These are phyloP conservation scores for Cytospora mali DNA, from an alignment of 2,329 filamentous ascomycete species.

Conservation along the genomic window DNA sequence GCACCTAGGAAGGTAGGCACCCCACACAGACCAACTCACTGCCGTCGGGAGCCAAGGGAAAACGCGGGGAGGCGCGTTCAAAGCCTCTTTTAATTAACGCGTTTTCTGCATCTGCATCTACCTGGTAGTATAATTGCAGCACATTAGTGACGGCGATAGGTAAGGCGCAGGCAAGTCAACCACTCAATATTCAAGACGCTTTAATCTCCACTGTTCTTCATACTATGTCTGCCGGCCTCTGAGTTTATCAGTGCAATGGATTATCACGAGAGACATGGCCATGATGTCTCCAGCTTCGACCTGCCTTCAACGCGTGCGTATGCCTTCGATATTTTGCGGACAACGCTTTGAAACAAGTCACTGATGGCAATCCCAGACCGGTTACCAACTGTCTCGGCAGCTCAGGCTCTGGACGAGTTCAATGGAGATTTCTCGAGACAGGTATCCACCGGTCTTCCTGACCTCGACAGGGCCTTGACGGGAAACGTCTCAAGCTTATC, in stretches of 20 bases:
- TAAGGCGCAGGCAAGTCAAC: neutral
- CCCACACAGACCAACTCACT: slow-evolving; percentile 5
- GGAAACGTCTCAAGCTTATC: slow-evolving; percentile 31
- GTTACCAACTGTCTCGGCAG: slow-evolving; percentile 75
- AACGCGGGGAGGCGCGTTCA: slow-evolving; percentile 20
- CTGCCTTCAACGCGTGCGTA: slow-evolving; percentile 54
- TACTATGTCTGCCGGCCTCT: neutral
- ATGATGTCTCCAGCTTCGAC: slow-evolving; percentile 64
- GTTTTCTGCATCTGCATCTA: no score
- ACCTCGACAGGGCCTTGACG: slow-evolving; percentile 54
- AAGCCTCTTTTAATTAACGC: slow-evolving; percentile 1
- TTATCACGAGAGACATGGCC: slow-evolving; percentile 61
- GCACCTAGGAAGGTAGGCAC: slow-evolving; percentile 3
- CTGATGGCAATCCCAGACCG: slow-evolving; percentile 57
- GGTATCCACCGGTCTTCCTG: slow-evolving; percentile 58
- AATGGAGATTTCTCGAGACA: slow-evolving; percentile 52
- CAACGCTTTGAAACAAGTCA: slow-evolving; percentile 7
- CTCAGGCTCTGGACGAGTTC: slow-evolving; percentile 67
- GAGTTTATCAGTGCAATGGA: slow-evolving; percentile 48
- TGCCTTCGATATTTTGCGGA: slow-evolving; percentile 14
- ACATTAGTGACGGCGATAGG: neutral
- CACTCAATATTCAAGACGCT: neutral
- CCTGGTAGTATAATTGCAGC: neutral
- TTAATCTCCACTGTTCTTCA: neutral
- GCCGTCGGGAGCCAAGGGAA: neutral